Evolutionary conservation across 371 early-diverging fungal species (phyloP).

Genomic region (Zychaea mexicana): DNA sequence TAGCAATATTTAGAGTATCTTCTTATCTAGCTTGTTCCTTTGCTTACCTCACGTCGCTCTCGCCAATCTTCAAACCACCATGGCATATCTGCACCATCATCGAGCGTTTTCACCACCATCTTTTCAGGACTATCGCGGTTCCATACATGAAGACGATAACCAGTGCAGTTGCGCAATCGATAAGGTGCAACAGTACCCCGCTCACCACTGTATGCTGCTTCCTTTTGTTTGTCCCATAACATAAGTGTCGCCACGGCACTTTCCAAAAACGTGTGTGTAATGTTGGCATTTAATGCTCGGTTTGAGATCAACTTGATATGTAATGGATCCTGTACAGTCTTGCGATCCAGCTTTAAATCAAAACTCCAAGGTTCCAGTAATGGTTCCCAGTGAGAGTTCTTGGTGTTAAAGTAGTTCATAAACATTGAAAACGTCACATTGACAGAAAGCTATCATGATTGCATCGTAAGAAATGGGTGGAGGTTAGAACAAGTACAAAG

Average conservation of each 20-base stretch:
- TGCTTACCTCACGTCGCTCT: constrained; percentile 80
- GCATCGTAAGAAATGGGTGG: neutral
- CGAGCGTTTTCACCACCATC: constrained; percentile 66
- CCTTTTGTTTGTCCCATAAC: constrained; percentile 44
- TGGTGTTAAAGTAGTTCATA: constrained; percentile 92
- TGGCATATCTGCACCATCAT: constrained; percentile 75
- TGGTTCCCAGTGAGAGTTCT: constrained; percentile 99
- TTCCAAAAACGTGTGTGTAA: constrained; percentile 88
- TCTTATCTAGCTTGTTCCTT: no score
- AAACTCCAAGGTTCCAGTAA: constrained; percentile 92
- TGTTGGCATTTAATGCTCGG: constrained; percentile 84
- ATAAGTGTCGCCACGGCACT: constrained; percentile 71
- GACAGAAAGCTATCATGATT: constrained; percentile 59
- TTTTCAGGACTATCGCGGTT: constrained; percentile 54
- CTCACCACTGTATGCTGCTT: constrained; percentile 40
- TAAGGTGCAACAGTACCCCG: constrained; percentile 74
- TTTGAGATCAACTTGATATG: constrained; percentile 71
- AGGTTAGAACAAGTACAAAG: neutral
- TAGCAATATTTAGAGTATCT: constrained; percentile 2
- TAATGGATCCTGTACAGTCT: constrained; percentile 26
- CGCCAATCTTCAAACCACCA: constrained; percentile 98
- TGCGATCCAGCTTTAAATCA: constrained; percentile 46
- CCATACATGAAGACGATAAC: constrained; percentile 90
- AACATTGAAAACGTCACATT: constrained; percentile 72
- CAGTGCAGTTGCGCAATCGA: constrained; percentile 86